Evolutionary conservation across 1,284 basidiomycete species (phyloP).

Genomic region (Trichosporon asahii): DNA sequence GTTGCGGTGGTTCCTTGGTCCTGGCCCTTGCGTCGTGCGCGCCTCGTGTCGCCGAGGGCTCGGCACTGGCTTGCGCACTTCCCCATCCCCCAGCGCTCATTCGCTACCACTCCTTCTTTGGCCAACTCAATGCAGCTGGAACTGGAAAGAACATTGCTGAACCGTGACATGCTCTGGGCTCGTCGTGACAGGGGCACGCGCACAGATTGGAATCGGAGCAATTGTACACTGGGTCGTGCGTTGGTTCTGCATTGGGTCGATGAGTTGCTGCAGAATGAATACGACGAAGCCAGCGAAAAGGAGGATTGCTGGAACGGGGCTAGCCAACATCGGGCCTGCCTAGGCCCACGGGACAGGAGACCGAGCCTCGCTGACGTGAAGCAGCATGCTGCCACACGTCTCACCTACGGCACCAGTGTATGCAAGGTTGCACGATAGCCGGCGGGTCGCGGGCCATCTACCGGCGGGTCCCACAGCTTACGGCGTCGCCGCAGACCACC

Average conservation of each 20-base stretch:
- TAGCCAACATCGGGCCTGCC: not conserved
- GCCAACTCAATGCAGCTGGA: not conserved
- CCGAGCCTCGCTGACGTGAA: not conserved
- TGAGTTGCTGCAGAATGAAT: not conserved
- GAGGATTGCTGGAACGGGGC: not conserved
- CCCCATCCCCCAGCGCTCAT: not conserved
- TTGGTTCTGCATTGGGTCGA: too few relatives aligned
- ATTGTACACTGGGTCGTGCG: not conserved
- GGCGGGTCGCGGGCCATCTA: not conserved
- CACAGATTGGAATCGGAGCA: not conserved
- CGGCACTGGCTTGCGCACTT: not conserved
- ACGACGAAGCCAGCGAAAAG: not conserved
- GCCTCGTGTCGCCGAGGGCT: not conserved
- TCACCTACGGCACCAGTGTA: not conserved
- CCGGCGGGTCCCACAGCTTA: not conserved
- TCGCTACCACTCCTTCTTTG: not conserved
- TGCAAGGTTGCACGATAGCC: not conserved
- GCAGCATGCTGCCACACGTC: not conserved
- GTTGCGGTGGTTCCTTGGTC: not conserved
- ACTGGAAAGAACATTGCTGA: not conserved
- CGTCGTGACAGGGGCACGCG: not conserved
- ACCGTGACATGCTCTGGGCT: not conserved
- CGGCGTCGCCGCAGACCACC: too few relatives aligned
- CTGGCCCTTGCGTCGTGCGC: not conserved
- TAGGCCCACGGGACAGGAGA: not conserved